These are phyloP conservation scores for Torulaspora franciscae DNA, from an alignment of 805 yeast genomes.

Conservation along the genomic window DNA sequence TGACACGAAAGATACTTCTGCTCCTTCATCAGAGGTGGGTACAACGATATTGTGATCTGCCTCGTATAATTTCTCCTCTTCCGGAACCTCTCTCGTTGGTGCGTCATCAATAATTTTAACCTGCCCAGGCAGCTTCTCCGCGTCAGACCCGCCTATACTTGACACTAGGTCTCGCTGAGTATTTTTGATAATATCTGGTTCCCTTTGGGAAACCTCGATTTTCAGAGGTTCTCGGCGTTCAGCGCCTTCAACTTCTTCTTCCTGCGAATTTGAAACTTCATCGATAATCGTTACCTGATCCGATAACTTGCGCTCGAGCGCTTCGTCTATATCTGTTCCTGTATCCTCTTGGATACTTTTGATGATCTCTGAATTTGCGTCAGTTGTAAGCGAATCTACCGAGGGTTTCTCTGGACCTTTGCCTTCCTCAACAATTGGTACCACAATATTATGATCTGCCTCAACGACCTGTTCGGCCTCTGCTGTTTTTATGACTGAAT, in stretches of 20 bases:
- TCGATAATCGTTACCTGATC: slow-evolving; percentile 2
- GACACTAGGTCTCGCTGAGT: background rate
- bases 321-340: background rate
- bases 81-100: background rate
- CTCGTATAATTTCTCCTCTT: background rate
- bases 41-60: slow-evolving; percentile 4
- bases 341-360: background rate
- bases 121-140: background rate
- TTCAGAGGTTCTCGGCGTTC: background rate
- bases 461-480: too few relatives aligned
- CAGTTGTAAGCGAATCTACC: background rate
- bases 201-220: background rate
- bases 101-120: background rate
- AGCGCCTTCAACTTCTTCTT: background rate
- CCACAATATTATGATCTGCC: too few relatives aligned
- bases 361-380: background rate
- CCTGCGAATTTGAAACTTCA: background rate
- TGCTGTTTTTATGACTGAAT: too few relatives aligned
- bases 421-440: too few relatives aligned
- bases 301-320: background rate
- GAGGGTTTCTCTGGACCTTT: background rate
- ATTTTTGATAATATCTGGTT: background rate
- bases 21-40: background rate
- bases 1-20: too few relatives aligned
- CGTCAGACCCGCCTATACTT: background rate